Base-by-base conservation (phyloP, 148 eudicot genomes). In the Diospyros kaki region DNA sequence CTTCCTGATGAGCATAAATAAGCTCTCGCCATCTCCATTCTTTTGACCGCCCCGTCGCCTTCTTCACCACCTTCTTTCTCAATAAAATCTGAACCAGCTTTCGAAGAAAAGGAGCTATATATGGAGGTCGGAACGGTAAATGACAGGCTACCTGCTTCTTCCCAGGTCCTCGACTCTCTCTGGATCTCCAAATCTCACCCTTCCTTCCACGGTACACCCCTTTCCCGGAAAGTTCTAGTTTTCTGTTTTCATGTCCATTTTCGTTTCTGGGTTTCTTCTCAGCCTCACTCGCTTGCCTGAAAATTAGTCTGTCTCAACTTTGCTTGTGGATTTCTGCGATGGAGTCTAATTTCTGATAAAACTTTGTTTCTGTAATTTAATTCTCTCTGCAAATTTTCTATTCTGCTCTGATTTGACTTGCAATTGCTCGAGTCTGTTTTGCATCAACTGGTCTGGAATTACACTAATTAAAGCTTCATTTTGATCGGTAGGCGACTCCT, bases 181-280 rank as follows among this genome's bases (percentile, higher is more conserved):
- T 89, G 93, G 93, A 9, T 72, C 77, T 61, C 89, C 66, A 73
- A 81, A 66, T 58, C 88, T 78, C 65, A 86, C 70, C 78, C 89
- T 73, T 61, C 93, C 81, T 84, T 84, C 50, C 84, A 84, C 60
- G 91, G 93, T 89, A 86, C 56, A 9, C 56, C 56, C 11, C 3
- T 5, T 56, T 56, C 15, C 15, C 60, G 13, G 60, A n/a, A 28
- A 8, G 9, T 58, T 14, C 14, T 53, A 0, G 18, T 38, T 6
- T 50, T 17, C 5, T 41, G 9, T 74, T 15, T 5, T n/a, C 2
- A 40, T 46, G 40, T 6, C 41, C 14, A 6, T 41, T 50, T 7
- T 46, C 42, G 7, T 5, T 75, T 3, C 18, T 52, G 15, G 18
- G 42, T 48, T 43, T 76, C 1, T 75, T 3, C 53, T 11, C 28